Conservation (phyloP, 805 yeast species). For the Wickerhamiella nectarea region DNA sequence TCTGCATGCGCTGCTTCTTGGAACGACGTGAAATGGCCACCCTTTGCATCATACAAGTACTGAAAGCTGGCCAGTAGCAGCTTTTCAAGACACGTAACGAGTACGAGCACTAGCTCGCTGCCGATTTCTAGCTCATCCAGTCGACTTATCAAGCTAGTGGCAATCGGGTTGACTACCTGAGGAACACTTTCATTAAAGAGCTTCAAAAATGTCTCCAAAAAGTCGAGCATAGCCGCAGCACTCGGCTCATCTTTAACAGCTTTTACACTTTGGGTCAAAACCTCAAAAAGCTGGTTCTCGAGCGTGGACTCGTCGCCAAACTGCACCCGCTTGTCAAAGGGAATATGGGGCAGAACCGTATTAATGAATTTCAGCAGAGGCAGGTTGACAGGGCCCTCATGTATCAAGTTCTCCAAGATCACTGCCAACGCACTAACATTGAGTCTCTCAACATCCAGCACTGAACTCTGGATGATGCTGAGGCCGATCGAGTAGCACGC, state of each 20-base stretch:
- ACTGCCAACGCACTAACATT: neutral
- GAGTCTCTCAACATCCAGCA: slow-evolving; percentile 4
- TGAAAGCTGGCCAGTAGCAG: slow-evolving; percentile 8
- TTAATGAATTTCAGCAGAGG: slow-evolving; percentile 9
- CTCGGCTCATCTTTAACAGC: slow-evolving; percentile 35
- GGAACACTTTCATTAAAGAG: slow-evolving; percentile 41
- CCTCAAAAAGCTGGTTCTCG: slow-evolving; percentile 5
- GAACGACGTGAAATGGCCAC: slow-evolving; percentile 2
- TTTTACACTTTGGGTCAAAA: slow-evolving; percentile 29
- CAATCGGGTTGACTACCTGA: slow-evolving; percentile 38
- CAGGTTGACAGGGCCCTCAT: neutral
- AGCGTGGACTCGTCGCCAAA: slow-evolving; percentile 10
- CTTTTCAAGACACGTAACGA: slow-evolving; percentile 6
- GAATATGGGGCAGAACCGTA: slow-evolving; percentile 1
- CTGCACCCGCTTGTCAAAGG: slow-evolving; percentile 4
- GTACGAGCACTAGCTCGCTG: slow-evolving; percentile 8
- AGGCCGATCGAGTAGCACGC: slow-evolving; percentile 4
- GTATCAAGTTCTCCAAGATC: neutral
- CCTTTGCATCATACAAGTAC: slow-evolving; percentile 8
- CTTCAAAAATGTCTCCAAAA: slow-evolving; percentile 39
- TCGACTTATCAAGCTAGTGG: slow-evolving; percentile 3
- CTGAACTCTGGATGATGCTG: slow-evolving; percentile 3
- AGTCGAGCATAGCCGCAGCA: slow-evolving; percentile 35
- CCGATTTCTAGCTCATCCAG: neutral
- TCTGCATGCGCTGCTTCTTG: slow-evolving; percentile 13